Evolutionary conservation across 129 eudicot species (phyloP), one percentile per base, ranked within the genome.

Genomic region (Logfia minima): DNA sequence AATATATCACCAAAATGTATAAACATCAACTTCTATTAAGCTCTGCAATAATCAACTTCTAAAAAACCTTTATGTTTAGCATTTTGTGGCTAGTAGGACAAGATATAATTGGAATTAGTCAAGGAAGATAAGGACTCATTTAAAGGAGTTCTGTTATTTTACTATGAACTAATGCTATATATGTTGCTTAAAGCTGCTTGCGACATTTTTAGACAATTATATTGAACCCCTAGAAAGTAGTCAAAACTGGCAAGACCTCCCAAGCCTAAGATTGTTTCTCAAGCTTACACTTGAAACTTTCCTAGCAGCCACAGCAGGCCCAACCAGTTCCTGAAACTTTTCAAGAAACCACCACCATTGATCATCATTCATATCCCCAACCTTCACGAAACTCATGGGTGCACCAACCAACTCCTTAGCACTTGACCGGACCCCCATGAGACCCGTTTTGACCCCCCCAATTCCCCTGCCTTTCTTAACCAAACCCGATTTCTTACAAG

Each of bases 321-420:
- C 68, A 37, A 85, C 83, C 71, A 85, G 83, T 78, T 85, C 89
- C 77, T 76, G 39, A 75, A 88, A 88, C 70, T 77, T 83, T 65
- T 72, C 84, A 11, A 83, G 80, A 75, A 88, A 88, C 76, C 77
- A 21, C 34, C 41, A 10, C 89, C 89, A 88, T 61, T 85, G 84
- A 3, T 70, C 82, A 22, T 81, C 92, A 14, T 39, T 85, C 89
- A 88, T 85, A 72, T 85, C 89, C 34, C 66, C 82, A 61, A 88
- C 68, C 79, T 81, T 88, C 83, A 88, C 89, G 73, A 85, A 88
- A 24, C 86, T 83, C 58, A 81, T 72, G 23, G 84, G 74, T 28
- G 34, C 71, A 52, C 82, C 79, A 17, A 78, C 81, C 71, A 63
- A 4, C 76, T 84, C 87, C 53, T 84, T 70, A 8, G 91, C 85